Evolutionary conservation across 306 rosid species (phyloP).

Genomic region (Dalbergia cultrata): DNA sequence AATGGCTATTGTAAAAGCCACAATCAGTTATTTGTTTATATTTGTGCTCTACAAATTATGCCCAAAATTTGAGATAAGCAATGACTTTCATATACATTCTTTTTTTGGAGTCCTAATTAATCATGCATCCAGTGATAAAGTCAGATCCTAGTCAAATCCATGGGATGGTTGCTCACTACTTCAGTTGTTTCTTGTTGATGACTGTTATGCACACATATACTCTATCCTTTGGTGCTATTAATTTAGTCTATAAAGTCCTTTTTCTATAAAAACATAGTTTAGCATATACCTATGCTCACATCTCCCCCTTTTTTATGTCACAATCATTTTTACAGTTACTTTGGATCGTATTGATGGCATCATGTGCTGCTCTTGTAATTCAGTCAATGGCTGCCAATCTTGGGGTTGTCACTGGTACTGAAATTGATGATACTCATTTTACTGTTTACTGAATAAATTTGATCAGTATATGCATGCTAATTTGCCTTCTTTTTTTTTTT

Average conservation of each 20-base stretch:
- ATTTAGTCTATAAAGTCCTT: neutral
- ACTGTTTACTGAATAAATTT: neutral
- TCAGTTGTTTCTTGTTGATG: conserved; percentile 3
- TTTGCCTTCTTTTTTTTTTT: neutral
- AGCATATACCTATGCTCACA: neutral
- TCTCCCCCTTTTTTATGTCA: conserved; percentile 14
- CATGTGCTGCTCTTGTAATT: conserved; percentile 91
- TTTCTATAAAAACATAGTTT: neutral
- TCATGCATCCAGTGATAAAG: neutral
- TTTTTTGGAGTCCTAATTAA: neutral
- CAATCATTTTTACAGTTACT: conserved; percentile 65
- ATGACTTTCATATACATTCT: no score
- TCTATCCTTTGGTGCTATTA: conserved; percentile 45
- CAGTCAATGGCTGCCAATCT: conserved; percentile 97
- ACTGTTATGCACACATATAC: neutral
- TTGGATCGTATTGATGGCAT: conserved; percentile 96
- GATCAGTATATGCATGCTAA: neutral
- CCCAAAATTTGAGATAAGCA: neutral
- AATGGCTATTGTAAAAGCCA: neutral
- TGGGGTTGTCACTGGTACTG: conserved; percentile 95
- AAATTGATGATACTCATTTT: neutral
- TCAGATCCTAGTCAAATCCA: neutral
- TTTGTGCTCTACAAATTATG: neutral
- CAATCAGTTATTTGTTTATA: neutral
- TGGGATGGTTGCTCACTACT: neutral